These are phyloP conservation scores for Leucocoprinus leucothites DNA, from an alignment of 768 basidiomycete genomes.

Conservation along the genomic window DNA sequence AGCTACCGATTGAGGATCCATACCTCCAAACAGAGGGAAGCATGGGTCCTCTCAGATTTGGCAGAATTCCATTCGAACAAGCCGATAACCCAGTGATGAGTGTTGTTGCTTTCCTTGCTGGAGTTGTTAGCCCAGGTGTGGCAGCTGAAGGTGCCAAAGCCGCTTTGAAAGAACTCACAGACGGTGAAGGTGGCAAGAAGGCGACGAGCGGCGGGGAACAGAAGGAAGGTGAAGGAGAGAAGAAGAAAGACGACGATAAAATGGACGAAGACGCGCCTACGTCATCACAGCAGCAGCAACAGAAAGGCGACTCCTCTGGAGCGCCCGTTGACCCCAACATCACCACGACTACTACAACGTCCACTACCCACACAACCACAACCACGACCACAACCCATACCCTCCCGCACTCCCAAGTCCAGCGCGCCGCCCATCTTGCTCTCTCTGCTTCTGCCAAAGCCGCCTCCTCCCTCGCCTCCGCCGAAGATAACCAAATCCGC, in stretches of 20 bases:
- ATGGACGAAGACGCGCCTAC: slow-evolving; percentile 41
- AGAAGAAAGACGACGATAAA: slow-evolving; percentile 38
- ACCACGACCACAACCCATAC: slow-evolving; percentile 35
- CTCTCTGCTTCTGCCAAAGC: slow-evolving; percentile 88
- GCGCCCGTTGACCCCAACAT: slow-evolving; percentile 32
- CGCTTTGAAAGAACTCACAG: slow-evolving; percentile 78
- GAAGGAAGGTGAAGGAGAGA: slow-evolving; percentile 26
- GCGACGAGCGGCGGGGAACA: slow-evolving; percentile 27
- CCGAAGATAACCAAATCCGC: slow-evolving; percentile 81
- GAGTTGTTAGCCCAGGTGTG: slow-evolving; percentile 85
- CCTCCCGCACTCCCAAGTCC: slow-evolving; percentile 70
- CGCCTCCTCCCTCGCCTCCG: slow-evolving; percentile 73
- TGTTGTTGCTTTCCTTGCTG: slow-evolving; percentile 95
- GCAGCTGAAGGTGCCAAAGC: slow-evolving; percentile 93
- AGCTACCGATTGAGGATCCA: slow-evolving; percentile 94
- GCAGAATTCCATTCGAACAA: slow-evolving; percentile 86
- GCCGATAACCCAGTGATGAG: slow-evolving; percentile 98
- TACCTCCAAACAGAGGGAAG: slow-evolving; percentile 79
- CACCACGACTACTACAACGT: background rate
- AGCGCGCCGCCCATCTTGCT: slow-evolving; percentile 82
- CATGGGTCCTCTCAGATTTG: slow-evolving; percentile 72
- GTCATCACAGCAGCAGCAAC: slow-evolving; percentile 8
- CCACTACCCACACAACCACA: slow-evolving; percentile 6
- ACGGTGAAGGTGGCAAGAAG: slow-evolving; percentile 42
- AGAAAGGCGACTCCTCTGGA: slow-evolving; percentile 21